Conservation (phyloP, 23 red algal genomes). For the Gracilaria gracilis region DNA sequence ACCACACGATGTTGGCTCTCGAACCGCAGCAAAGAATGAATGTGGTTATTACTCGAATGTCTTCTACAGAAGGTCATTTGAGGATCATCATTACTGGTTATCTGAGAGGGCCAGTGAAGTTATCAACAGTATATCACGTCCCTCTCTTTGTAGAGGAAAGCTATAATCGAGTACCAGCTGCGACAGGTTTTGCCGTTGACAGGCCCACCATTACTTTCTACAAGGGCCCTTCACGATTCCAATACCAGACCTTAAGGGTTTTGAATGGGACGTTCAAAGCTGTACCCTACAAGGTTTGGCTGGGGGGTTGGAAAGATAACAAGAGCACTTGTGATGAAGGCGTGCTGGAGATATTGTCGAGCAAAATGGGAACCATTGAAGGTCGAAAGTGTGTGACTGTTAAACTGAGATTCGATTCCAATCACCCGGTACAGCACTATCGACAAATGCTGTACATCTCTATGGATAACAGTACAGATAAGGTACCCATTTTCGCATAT, state of each 20-base stretch:
- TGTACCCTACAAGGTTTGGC: slow-evolving; percentile 50
- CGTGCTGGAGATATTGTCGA: slow-evolving; percentile 8
- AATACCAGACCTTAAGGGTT: slow-evolving; percentile 16
- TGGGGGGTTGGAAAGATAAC: slow-evolving; percentile 5
- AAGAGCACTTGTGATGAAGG: neutral
- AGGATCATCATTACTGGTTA: slow-evolving; percentile 46
- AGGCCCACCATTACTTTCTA: slow-evolving; percentile 64
- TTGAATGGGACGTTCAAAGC: slow-evolving; percentile 19
- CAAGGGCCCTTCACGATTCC: neutral
- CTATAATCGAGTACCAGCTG: slow-evolving; percentile 4
- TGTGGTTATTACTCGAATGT: slow-evolving; percentile 25
- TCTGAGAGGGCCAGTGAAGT: slow-evolving; percentile 13
- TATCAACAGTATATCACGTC: slow-evolving; percentile 46
- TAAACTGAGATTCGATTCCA: slow-evolving; percentile 37
- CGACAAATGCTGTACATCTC: slow-evolving; percentile 35
- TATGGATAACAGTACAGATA: slow-evolving; percentile 26
- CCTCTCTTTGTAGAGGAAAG: slow-evolving; percentile 43
- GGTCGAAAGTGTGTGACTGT: slow-evolving; percentile 42
- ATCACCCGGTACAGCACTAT: slow-evolving; percentile 13
- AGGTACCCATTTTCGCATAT: slow-evolving; percentile 60
- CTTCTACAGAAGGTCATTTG: slow-evolving; percentile 13
- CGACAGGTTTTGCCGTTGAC: slow-evolving; percentile 38
- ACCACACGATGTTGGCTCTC: slow-evolving; percentile 31
- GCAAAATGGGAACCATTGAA: neutral
- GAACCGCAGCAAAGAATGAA: slow-evolving; percentile 38